Conservation (phyloP, 768 basidiomycete species). For the Saitozyma sp. region DNA sequence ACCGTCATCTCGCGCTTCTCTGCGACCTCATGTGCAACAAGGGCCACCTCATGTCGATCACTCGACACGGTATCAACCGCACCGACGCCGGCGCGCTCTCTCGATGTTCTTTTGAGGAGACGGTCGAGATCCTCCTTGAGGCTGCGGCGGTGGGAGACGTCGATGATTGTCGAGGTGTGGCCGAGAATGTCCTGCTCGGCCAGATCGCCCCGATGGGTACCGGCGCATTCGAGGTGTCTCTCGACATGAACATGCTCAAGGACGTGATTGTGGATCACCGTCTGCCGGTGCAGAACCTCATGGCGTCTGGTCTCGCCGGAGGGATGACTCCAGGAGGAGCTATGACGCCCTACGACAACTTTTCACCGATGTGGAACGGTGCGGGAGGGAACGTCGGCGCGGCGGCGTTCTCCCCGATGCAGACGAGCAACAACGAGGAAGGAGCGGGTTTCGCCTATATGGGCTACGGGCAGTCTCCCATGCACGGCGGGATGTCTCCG, state of each 20-base stretch:
- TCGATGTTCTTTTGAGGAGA: constrained; percentile 99
- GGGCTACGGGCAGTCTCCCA: constrained; percentile 78
- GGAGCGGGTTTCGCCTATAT: constrained; percentile 70
- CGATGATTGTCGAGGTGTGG: constrained; percentile 96
- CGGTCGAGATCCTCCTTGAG: constrained; percentile 98
- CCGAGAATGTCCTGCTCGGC: constrained; percentile 99
- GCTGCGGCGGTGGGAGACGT: constrained; percentile 97
- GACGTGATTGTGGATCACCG: constrained; percentile 97
- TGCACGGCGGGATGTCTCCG: constrained; percentile 61
- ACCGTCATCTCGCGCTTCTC: constrained; percentile 91
- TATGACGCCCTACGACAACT: constrained; percentile 94
- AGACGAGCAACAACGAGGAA: constrained; percentile 81
- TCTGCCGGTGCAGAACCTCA: constrained; percentile 56
- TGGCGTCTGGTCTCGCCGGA: constrained; percentile 43
- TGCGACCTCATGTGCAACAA: constrained; percentile 98
- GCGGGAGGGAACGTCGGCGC: constrained; percentile 75
- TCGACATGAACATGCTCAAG: constrained; percentile 98
- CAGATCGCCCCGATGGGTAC: constrained; percentile 99
- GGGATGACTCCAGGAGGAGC: constrained; percentile 53
- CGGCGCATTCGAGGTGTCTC: constrained; percentile 88
- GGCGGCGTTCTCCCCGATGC: constrained; percentile 92
- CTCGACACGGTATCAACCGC: constrained; percentile 98
- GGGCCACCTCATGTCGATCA: constrained; percentile 94
- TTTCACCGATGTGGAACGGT: constrained; percentile 77
- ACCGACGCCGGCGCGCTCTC: constrained; percentile 98